A percentile compares a stretch with the other conserved stretches of the same genome.
These are phyloP conservation scores for Syncephalastrum contaminatum DNA, from an alignment of 371 early-diverging fungal genomes.

Conservation along the genomic window DNA sequence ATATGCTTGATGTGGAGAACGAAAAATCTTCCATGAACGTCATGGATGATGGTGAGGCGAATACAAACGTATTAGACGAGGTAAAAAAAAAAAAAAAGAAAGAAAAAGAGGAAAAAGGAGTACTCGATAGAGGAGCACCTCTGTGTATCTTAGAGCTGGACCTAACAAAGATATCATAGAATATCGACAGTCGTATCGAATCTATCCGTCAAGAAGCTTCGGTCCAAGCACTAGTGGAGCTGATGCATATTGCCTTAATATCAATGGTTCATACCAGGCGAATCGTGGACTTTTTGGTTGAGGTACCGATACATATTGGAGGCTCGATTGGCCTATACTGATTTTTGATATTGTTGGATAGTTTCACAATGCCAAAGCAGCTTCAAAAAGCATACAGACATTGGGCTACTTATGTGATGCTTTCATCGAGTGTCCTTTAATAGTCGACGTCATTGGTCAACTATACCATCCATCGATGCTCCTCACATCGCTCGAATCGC, in stretches of 20 bases:
- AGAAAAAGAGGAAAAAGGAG: no score
- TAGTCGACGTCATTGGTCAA: constrained; percentile 45
- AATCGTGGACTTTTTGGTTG: constrained; percentile 34
- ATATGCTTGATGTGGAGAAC: constrained; percentile 7
- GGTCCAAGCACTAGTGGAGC: constrained; percentile 19
- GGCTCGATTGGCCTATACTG: neutral
- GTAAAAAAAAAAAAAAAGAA: no score
- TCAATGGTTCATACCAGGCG: constrained; percentile 33
- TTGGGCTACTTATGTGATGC: constrained; percentile 38
- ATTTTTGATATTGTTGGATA: constrained; percentile 3
- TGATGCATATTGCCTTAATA: constrained; percentile 39
- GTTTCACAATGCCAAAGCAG: constrained; percentile 28
- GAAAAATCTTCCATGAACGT: no score
- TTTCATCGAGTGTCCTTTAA: constrained; percentile 28
- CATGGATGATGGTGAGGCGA: neutral
- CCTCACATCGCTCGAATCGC: constrained; percentile 30
- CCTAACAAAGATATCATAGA: constrained; percentile 15
- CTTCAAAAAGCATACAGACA: constrained; percentile 20
- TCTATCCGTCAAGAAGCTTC: constrained; percentile 20
- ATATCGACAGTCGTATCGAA: constrained; percentile 33
- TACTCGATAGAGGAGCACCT: no score
- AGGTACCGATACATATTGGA: constrained; percentile 12
- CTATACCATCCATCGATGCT: constrained; percentile 34
- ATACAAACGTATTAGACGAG: no score
- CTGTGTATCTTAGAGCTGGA: no score